Conservation (phyloP, 2,329 filamentous ascomycete species). For the Colletotrichum somersetense region DNA sequence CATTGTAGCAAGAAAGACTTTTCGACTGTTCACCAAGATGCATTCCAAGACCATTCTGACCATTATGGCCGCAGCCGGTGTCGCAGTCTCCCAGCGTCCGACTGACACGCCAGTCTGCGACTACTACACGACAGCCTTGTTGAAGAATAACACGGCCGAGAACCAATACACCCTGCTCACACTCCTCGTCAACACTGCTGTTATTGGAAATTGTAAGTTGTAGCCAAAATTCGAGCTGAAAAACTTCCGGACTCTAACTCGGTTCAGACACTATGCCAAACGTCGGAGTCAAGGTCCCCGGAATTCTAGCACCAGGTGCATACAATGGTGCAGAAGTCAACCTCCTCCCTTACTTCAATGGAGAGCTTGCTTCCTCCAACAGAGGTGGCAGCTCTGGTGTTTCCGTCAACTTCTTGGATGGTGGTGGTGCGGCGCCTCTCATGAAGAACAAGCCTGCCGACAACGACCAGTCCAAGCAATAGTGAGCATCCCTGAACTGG, state of each 20-base stretch:
- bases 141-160: constrained; percentile 69
- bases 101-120: constrained; percentile 68
- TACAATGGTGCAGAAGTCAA: constrained; percentile 66
- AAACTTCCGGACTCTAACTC: background rate
- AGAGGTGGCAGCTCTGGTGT: constrained; percentile 58
- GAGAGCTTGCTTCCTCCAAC: constrained; percentile 66
- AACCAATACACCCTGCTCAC: constrained; percentile 70
- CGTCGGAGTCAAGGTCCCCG: constrained; percentile 65
- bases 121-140: constrained; percentile 72
- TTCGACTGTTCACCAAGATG: constrained; percentile 43
- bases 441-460: constrained; percentile 68
- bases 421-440: constrained; percentile 67
- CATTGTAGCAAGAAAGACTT: background rate
- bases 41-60: constrained; percentile 44
- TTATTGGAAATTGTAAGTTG: constrained; percentile 70
- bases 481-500: constrained; percentile 54
- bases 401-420: constrained; percentile 72
- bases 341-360: constrained; percentile 71
- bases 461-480: constrained; percentile 64
- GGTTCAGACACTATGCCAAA: constrained; percentile 64
- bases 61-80: constrained; percentile 46
- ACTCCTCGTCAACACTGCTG: constrained; percentile 71
- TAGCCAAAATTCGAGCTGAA: fast-evolving
- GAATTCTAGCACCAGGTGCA: constrained; percentile 66
- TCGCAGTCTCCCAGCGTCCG: constrained; percentile 59